Base-by-base conservation (phyloP, 2,329 filamentous ascomycete species). In the Arthrinium phaeospermum region DNA sequence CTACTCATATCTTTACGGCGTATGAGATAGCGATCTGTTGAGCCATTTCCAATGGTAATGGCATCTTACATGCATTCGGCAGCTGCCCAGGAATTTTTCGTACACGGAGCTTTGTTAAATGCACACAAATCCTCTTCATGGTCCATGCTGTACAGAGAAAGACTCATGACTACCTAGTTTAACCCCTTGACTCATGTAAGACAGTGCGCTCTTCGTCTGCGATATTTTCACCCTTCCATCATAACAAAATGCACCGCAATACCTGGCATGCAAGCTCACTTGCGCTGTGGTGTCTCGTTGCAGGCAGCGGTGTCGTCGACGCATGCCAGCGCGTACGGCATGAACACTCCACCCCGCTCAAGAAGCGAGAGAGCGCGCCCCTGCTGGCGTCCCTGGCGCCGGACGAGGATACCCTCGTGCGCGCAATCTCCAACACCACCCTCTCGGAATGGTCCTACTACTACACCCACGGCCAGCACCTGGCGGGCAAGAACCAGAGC, bases 391-490 rank as follows among this genome's bases (percentile, higher is more conserved):
- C 77, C 27, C 72, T 81, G 30, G 78, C 27, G 13, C 71, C 75
- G 12, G 75, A 80, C 22, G 79, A 80, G 71, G 64, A 75, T 16
- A 76, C 72, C 0, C 75, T 81, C 4, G 76, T 80, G 14, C 75
- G 77, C 16, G 71, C 78, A 2, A 73, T 81, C 4, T 78, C 78
- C 3, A 80, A 78, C 64, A 76, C 77, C 13, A 79, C 72, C 3
- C 74, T 81, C 27, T 76, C 77, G 7, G 75, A 79, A 71, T 81
- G 79, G 79, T 80, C 79, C 10, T 79, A 80, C 64, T 80, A 81
- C 47, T 81, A 81, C 46, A 80, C 79, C 14, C 78, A 80, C 68
- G 79, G 79, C 45, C 76, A 77, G 27, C 79, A 81, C 71, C 73
- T 81, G 2, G 79, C 79, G 0, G 79, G 79, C 0, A 77, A 71